These are phyloP conservation scores for Testicularia cyperi DNA, from an alignment of 1,284 basidiomycete species.

Conservation along the genomic window DNA sequence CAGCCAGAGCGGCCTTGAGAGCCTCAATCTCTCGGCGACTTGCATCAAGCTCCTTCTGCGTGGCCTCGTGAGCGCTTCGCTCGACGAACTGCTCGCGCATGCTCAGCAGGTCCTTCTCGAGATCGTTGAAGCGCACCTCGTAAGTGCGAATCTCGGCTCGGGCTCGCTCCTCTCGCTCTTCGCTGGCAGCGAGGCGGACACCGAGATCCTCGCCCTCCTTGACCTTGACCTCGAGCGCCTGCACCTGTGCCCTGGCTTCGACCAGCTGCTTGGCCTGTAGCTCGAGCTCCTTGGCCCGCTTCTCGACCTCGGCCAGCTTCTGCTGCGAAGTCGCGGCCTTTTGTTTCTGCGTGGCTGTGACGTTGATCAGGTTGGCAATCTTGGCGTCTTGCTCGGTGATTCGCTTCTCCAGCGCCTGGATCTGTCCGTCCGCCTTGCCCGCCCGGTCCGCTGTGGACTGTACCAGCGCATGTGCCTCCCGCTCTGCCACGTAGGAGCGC, in stretches of 20 bases:
- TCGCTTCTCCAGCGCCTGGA: slow-evolving; percentile 37
- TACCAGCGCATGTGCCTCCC: slow-evolving; percentile 26
- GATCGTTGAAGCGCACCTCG: slow-evolving; percentile 29
- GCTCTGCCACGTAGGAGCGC: slow-evolving; percentile 14
- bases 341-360: slow-evolving; percentile 51
- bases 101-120: slow-evolving; percentile 37
- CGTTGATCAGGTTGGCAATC: slow-evolving; percentile 41
- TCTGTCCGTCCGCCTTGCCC: slow-evolving; percentile 41
- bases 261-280: slow-evolving; percentile 15
- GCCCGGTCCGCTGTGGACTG: slow-evolving; percentile 25
- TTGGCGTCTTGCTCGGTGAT: slow-evolving; percentile 44
- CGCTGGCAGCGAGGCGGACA: slow-evolving; percentile 13
- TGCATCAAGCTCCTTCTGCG: slow-evolving; percentile 11
- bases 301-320: slow-evolving; percentile 43
- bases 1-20: slow-evolving; percentile 16
- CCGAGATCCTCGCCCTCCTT: slow-evolving; percentile 19
- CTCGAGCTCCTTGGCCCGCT: slow-evolving; percentile 40
- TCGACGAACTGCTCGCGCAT: slow-evolving; percentile 43
- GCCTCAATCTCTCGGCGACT: slow-evolving; percentile 24
- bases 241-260: slow-evolving; percentile 6
- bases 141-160: slow-evolving; percentile 17
- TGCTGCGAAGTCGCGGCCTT: slow-evolving; percentile 47
- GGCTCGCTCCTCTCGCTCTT: slow-evolving; percentile 16
- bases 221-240: slow-evolving; percentile 19
- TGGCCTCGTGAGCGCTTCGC: slow-evolving; percentile 9